These are phyloP conservation scores for Scedosporium aurantiacum DNA, from an alignment of 2,329 filamentous ascomycete species.

Conservation along the genomic window DNA sequence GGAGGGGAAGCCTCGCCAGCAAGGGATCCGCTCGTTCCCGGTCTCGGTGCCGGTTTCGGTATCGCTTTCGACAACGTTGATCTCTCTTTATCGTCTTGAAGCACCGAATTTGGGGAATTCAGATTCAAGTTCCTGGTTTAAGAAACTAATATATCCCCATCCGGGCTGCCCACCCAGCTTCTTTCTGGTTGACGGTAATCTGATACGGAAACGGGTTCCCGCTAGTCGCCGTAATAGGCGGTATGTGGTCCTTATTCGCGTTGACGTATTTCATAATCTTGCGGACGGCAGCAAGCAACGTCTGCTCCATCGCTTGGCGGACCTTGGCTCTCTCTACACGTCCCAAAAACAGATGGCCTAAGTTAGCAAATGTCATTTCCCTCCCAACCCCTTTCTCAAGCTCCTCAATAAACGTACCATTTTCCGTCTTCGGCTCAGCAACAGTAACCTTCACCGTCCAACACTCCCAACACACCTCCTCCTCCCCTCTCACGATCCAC, in stretches of 20 bases:
- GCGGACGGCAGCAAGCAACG: slow-evolving; percentile 73
- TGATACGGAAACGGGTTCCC: slow-evolving; percentile 94
- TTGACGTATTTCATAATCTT: slow-evolving; percentile 86
- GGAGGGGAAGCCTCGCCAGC: no score
- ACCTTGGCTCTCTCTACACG: slow-evolving; percentile 67
- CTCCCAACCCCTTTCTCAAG: neutral
- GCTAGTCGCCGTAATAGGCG: slow-evolving; percentile 87
- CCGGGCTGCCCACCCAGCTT: slow-evolving; percentile 65
- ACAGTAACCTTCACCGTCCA: slow-evolving; percentile 95
- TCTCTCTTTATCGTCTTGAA: no score
- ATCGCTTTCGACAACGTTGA: no score
- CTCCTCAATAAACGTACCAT: slow-evolving; percentile 45
- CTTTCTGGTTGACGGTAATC: slow-evolving; percentile 77
- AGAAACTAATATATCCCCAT: slow-evolving; percentile 58
- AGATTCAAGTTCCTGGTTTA: neutral
- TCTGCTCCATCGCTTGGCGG: slow-evolving; percentile 81
- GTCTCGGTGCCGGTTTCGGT: no score
- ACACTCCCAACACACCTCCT: slow-evolving; percentile 93
- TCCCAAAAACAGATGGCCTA: no score
- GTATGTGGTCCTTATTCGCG: slow-evolving; percentile 87
- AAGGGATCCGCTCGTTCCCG: no score
- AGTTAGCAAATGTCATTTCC: neutral
- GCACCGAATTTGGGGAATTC: no score
- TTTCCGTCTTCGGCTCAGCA: slow-evolving; percentile 78
- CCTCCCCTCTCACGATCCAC: slow-evolving; percentile 70